A percentile compares a stretch with the other conserved stretches of the same genome.
phyloP scores from a whole-genome alignment of 768 basidiomycete genomes.

The Psilocybe tampanensis region DNA sequence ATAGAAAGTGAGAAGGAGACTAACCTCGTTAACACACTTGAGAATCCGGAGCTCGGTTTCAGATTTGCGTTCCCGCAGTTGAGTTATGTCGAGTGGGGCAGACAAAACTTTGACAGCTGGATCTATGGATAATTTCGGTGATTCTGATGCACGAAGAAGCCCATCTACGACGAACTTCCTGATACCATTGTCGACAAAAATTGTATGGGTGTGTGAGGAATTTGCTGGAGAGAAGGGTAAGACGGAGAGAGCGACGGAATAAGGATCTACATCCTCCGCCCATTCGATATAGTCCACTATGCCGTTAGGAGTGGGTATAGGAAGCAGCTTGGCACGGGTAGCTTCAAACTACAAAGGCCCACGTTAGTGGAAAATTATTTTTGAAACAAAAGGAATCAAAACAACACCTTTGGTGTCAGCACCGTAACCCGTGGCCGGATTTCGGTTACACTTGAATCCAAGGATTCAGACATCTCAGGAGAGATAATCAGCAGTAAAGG shows the following conservation, averaged over 20 bases:
- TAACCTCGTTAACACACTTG: conserved; percentile 79
- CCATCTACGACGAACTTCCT: conserved; percentile 70
- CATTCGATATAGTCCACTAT: conserved; percentile 53
- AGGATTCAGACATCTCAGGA: conserved; percentile 31
- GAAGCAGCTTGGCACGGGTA: conserved; percentile 63
- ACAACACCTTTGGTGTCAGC: conserved; percentile 62
- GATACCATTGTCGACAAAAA: conserved; percentile 64
- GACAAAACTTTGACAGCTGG: conserved; percentile 34
- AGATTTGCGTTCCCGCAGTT: conserved; percentile 76
- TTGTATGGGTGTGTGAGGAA: conserved; percentile 27
- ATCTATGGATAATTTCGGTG: conserved; percentile 1
- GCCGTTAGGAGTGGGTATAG: conserved; percentile 46
- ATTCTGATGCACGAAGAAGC: conserved; percentile 42
- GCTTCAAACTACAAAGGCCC: conserved; percentile 56
- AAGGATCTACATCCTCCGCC: conserved; percentile 74
- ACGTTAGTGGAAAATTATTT: neutral
- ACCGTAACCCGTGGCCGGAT: conserved; percentile 52
- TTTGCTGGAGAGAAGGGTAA: neutral
- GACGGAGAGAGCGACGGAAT: conserved; percentile 43
- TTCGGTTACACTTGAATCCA: neutral
- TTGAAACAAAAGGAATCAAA: neutral
- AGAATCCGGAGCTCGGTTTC: conserved; percentile 68
- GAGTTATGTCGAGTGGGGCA: conserved; percentile 56
- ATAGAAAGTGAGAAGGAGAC: conserved; percentile 1
- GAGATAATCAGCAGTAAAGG: conserved; percentile 72